Percentiles rank a stretch among this genome's conserved stretches.
Evolutionary conservation across 306 rosid species (phyloP).

Genomic region (Acacia acuminata): DNA sequence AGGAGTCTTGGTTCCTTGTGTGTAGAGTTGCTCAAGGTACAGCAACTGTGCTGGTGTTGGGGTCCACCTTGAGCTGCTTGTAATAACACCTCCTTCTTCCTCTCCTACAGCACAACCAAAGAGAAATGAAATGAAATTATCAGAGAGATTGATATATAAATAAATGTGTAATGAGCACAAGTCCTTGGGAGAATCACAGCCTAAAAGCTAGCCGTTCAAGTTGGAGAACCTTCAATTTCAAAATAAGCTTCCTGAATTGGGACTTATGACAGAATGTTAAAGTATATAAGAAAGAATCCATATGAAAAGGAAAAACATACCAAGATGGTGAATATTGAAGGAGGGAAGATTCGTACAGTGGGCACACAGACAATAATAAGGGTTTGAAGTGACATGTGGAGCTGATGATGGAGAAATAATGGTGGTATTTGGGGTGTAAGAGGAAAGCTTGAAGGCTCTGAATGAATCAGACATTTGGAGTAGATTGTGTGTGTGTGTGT

Average conservation of each 20-base stretch:
- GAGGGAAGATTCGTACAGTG: conserved; percentile 36
- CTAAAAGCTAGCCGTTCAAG: too few species aligned
- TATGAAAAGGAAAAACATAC: conserved; percentile 25
- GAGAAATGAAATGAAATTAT: not conserved
- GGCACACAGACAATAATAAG: conserved; percentile 34
- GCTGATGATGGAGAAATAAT: conserved; percentile 16
- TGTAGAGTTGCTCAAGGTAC: conserved; percentile 58
- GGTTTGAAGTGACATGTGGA: conserved; percentile 25
- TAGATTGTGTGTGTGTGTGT: not conserved
- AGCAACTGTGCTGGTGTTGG: conserved; percentile 71
- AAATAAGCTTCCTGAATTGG: too few species aligned
- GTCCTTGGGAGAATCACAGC: too few species aligned
- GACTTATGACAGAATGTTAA: not conserved
- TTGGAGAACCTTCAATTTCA: too few species aligned
- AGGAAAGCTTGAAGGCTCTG: conserved; percentile 25
- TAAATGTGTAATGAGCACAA: not conserved
- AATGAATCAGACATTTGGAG: conserved; percentile 40
- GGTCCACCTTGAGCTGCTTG: conserved; percentile 55
- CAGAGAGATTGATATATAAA: not conserved
- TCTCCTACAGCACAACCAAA: not conserved
- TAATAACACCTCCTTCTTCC: conserved; percentile 1
- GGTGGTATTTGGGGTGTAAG: conserved; percentile 29
- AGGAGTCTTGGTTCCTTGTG: conserved; percentile 60
- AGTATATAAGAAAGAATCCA: not conserved
- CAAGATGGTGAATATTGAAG: conserved; percentile 38